phyloP scores from a whole-genome alignment of 768 basidiomycete genomes.

The Chalciporus chontae region DNA sequence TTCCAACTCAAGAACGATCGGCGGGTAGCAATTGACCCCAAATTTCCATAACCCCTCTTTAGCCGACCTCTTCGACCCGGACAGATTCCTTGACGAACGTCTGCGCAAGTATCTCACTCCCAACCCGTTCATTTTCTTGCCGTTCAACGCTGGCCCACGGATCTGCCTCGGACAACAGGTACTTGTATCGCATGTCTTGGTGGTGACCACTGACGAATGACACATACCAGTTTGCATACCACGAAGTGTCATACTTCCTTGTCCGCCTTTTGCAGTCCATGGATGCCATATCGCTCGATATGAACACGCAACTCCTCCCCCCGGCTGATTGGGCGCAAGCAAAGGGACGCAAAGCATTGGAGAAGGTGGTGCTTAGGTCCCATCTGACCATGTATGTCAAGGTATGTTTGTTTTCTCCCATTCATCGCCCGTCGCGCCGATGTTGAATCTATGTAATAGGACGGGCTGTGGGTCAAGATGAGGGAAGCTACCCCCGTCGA shows the following conservation, averaged over 20 bases:
- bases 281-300: conserved; percentile 37
- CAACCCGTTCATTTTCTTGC: conserved; percentile 67
- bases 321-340: conserved; percentile 33
- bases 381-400: conserved; percentile 43
- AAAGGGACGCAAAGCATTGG: conserved; percentile 35
- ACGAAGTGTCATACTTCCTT: conserved; percentile 53
- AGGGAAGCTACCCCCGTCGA: conserved; percentile 13
- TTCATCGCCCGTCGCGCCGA: neutral
- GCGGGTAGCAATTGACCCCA: no score
- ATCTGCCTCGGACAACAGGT: conserved; percentile 57
- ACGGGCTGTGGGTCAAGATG: conserved; percentile 27
- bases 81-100: conserved; percentile 60
- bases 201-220: neutral
- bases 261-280: conserved; percentile 50
- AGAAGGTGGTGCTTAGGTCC: conserved; percentile 37
- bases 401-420: conserved; percentile 24
- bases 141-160: conserved; percentile 66
- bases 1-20: neutral
- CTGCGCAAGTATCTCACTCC: conserved; percentile 48
- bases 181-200: neutral
- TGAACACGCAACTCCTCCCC: conserved; percentile 33
- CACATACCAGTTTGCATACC: conserved; percentile 46
- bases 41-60: neutral
- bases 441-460: conserved; percentile 4
- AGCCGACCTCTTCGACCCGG: conserved; percentile 53